phyloP scores from a whole-genome alignment of 2,329 filamentous ascomycete species.

The Ophiostoma sp. region DNA sequence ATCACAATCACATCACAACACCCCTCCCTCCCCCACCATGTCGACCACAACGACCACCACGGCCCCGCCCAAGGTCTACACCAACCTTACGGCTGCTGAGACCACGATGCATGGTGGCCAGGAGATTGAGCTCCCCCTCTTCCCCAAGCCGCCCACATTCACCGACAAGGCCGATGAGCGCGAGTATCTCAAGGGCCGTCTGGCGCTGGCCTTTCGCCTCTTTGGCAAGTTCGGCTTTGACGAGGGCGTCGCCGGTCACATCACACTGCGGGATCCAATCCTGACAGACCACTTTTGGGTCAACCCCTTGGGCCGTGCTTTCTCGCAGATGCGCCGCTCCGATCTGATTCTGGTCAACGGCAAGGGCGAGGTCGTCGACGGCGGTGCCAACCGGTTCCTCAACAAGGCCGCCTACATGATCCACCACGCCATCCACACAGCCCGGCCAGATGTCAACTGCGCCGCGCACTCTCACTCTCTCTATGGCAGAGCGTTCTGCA shows the following conservation, averaged over 20 bases:
- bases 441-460: constrained; percentile 50
- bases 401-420: constrained; percentile 46
- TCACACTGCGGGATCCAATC: constrained; percentile 60
- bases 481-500: constrained; percentile 54
- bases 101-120: background rate
- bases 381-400: constrained; percentile 48
- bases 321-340: constrained; percentile 24
- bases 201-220: constrained; percentile 57
- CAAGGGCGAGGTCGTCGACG: constrained; percentile 62
- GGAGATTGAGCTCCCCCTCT: constrained; percentile 14
- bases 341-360: constrained; percentile 67
- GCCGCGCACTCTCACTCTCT: constrained; percentile 52
- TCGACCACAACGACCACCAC: background rate
- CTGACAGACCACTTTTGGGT: constrained; percentile 63
- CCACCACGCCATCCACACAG: constrained; percentile 49
- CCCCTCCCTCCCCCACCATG: background rate
- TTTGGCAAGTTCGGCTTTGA: constrained; percentile 57
- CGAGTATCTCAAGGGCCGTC: constrained; percentile 52
- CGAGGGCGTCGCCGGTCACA: constrained; percentile 64
- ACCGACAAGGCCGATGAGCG: constrained; percentile 42
- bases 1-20: background rate
- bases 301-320: constrained; percentile 52
- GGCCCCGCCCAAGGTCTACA: background rate
- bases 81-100: background rate
- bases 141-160: constrained; percentile 24